Base-by-base conservation (phyloP, 2,329 filamentous ascomycete genomes). In the Colletotrichum sp. region DNA sequence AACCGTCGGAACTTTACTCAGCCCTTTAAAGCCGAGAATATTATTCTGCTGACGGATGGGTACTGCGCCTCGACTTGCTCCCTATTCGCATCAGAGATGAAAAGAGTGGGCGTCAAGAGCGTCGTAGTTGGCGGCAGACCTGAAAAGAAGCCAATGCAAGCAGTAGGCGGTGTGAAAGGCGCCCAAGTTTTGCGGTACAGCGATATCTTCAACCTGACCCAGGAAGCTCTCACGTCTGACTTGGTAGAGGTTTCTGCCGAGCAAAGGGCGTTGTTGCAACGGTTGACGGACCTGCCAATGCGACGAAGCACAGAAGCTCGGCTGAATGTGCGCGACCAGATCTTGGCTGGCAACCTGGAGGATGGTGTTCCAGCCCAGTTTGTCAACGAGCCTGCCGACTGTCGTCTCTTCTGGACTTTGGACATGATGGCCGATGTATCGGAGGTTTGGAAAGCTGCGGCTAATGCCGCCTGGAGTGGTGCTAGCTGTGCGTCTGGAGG, bases 41-140 rank as follows among this genome's bases (percentile, higher is more conserved):
- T 93, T 36, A 85, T 92, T 26, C 82, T 92, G 32, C 84, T 92
- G 18, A 88, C 89, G 63, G 91, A 92, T 79, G 90, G 90, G 34
- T 87, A 88, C 78, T 93, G 91, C 81, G 88, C 88, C 24, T 92
- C 90, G 2, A 90, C 90, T 3, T 93, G 91, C 82, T 88, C 89
- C 10, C 84, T 91, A 5, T 91, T 91, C 76, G 86, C 86, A 15
- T 88, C 92, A 77, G 86, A 91, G 78, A 83, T 92, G 79, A 87
- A 86, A 30, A 62, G 4, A 30, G 82, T 63, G 36, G 74, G 36
- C 9, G 63, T 74, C n/a, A 76, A 69, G 39, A 44, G 44, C 5
- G 44, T 76, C 15, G 57, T 39, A 3, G 52, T 76, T 24, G 74
- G 74, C 13, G 70, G 74, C 18, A 39, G 70, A 44, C 74, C 74